Evolutionary conservation across 805 yeast species (phyloP).

Genomic region (Starmerella vitae): DNA sequence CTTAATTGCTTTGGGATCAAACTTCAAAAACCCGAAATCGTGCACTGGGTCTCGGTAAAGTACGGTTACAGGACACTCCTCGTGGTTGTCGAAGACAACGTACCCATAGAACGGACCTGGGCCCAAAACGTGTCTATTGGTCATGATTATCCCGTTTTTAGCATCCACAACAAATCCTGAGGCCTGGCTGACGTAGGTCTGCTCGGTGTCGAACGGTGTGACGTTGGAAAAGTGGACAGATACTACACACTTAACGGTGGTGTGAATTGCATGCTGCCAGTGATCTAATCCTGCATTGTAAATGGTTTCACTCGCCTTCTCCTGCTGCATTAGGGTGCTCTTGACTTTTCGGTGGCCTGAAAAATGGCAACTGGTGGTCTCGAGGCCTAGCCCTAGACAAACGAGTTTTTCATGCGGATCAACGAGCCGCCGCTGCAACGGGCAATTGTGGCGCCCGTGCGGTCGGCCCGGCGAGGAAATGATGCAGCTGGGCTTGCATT

Average conservation of each 20-base stretch:
- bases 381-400: not conserved
- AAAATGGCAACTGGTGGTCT: not conserved
- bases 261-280: slow-evolving; percentile 74
- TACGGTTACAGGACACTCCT: slow-evolving; percentile 75
- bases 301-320: not conserved
- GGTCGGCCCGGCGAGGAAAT: slow-evolving; percentile 9
- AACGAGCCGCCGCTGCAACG: slow-evolving; percentile 1
- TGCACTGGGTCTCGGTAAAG: slow-evolving; percentile 89
- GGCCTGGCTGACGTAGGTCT: slow-evolving; percentile 67
- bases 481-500: slow-evolving; percentile 11
- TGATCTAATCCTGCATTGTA: slow-evolving; percentile 23
- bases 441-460: not conserved
- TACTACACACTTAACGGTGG: slow-evolving; percentile 74
- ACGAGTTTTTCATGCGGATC: not conserved
- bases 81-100: slow-evolving; percentile 88
- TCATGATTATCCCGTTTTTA: slow-evolving; percentile 64
- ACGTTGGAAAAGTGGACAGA: slow-evolving; percentile 81
- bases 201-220: slow-evolving; percentile 75
- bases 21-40: slow-evolving; percentile 80
- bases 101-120: slow-evolving; percentile 90
- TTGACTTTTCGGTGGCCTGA: not conserved
- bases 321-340: too few species aligned
- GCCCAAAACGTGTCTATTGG: slow-evolving; percentile 90
- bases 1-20: slow-evolving; percentile 56
- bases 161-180: slow-evolving; percentile 91